Evolutionary conservation across 306 rosid species (phyloP).

Genomic region (Acacia acuminata): DNA sequence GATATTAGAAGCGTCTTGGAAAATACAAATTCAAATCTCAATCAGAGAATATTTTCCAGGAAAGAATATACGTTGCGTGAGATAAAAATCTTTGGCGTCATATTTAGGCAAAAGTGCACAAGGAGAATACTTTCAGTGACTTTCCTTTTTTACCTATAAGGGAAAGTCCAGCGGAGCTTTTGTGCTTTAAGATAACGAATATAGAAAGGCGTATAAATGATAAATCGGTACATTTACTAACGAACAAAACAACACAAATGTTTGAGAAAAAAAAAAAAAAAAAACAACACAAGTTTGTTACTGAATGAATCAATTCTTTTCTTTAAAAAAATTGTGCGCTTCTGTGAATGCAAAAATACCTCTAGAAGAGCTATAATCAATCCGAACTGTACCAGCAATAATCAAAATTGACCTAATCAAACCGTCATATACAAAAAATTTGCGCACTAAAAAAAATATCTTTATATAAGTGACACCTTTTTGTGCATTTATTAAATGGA

Average conservation of each 20-base stretch:
- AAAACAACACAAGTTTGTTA: no score
- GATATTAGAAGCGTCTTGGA: not conserved
- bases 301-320: no score
- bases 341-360: no score
- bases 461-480: not conserved
- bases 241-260: not conserved
- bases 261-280: no score
- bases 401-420: no score
- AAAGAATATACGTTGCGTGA: not conserved
- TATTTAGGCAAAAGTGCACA: not conserved
- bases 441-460: no score
- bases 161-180: not conserved
- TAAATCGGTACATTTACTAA: not conserved
- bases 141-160: not conserved
- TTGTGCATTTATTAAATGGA: not conserved
- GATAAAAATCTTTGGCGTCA: not conserved
- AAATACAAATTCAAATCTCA: not conserved
- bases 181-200: not conserved
- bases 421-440: no score
- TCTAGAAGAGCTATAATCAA: no score
- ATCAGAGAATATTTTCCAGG: not conserved
- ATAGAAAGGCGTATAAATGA: not conserved
- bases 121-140: not conserved
- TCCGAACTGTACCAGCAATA: no score
- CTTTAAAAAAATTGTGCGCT: no score